Conservation (phyloP, 805 yeast genomes). For the Komagataella pastoris region DNA sequence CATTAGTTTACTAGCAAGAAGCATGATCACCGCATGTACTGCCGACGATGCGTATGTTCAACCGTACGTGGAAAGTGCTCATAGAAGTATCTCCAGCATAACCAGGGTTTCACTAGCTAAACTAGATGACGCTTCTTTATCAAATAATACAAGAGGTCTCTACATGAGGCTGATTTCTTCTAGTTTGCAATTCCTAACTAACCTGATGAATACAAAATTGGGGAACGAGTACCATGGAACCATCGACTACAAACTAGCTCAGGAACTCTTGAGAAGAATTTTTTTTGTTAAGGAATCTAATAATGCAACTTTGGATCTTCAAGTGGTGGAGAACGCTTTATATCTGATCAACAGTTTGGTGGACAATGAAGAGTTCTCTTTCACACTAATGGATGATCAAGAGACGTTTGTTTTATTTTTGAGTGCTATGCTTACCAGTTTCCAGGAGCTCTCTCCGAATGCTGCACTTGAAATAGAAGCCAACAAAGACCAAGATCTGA, state of each 20-base stretch:
- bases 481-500: slow-evolving; percentile 1
- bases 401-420: not conserved
- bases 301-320: not conserved
- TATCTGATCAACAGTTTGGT: not conserved
- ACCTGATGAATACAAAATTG: not conserved
- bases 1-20: not conserved
- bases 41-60: not conserved
- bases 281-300: not conserved
- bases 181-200: not conserved
- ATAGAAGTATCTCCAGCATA: not conserved
- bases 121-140: too few relatives aligned
- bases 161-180: not conserved
- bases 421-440: not conserved
- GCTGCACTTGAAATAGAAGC: not conserved
- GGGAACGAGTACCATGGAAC: not conserved
- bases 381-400: not conserved
- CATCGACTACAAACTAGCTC: not conserved
- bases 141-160: not conserved
- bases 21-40: not conserved
- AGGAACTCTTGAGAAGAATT: not conserved
- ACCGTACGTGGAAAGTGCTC: not conserved
- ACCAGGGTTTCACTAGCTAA: not conserved
- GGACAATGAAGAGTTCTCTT: not conserved
- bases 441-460: not conserved
- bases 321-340: not conserved